Evolutionary conservation across 2,329 filamentous ascomycete genomes (phyloP), one percentile per base, ranked within the genome.

Genomic region (Pseudophaeomoniella oleicola): DNA sequence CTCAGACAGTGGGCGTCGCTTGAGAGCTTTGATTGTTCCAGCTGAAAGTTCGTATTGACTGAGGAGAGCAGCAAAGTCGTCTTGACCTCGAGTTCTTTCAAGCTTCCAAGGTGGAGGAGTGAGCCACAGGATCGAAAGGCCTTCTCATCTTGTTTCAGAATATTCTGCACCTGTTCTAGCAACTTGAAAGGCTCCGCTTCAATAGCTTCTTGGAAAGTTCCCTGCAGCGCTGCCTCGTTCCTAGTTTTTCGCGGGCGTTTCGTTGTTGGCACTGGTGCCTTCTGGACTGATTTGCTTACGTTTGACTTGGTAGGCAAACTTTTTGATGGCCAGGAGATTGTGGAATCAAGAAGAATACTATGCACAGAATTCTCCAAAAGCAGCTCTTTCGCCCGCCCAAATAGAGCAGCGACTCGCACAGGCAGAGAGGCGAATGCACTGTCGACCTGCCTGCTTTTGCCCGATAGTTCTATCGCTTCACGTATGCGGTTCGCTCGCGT

Each of bases 271-370:
- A n/a, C n/a, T n/a, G n/a, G n/a, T n/a, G n/a, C n/a, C n/a, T n/a
- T n/a, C n/a, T n/a, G 22, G n/a, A n/a, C 22, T 9, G n/a, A 6
- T 27, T n/a, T 27, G 9, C n/a, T 27, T 6, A n/a, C 6, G 9
- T 27, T 27, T n/a, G 22, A 27, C 22, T 27, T 6, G 22, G 22
- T 27, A 27, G 6, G 6, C 22, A 27, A 6, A n/a, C 6, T 27
- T 15, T 85, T 61, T 0, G 81, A 72, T 2, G 82, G 82, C 44
- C 83, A 81, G 0, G 81, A 85, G 17, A 88, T 73, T 0, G 82
- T 88, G 1, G 84, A 88, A 45, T 92, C 84, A 39, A 84, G 79
- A 14, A 90, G 69, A 6, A 82, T 77, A 3, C 80, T 84, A 53
- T 82, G 85, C 2, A 84, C 77, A 3, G 82, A 76, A 50, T 87